Evolutionary conservation across 306 rosid genomes (phyloP).

Genomic region (Corylus avellana): DNA sequence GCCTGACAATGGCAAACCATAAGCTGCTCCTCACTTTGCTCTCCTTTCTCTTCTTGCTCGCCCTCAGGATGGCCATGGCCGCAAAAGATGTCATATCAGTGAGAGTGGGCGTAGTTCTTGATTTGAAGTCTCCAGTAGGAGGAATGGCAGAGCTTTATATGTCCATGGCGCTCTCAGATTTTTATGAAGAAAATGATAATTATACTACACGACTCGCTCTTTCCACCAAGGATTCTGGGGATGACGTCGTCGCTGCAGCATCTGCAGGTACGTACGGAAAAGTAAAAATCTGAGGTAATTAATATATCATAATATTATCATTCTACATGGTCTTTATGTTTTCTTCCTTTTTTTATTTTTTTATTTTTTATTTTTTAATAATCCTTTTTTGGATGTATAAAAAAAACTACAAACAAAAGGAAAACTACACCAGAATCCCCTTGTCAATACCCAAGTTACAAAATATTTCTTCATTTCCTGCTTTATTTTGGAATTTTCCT

Average conservation of each 20-base stretch:
- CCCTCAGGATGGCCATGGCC: neutral
- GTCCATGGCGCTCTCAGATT: constrained; percentile 27
- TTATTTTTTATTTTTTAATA: too few relatives aligned
- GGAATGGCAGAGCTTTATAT: constrained; percentile 17
- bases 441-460: too few relatives aligned
- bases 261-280: constrained; percentile 16
- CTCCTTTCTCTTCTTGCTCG: neutral
- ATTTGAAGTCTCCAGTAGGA: constrained; percentile 21
- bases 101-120: constrained; percentile 37
- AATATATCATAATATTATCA: too few relatives aligned
- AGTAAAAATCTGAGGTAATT: too few relatives aligned
- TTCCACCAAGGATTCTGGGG: constrained; percentile 10
- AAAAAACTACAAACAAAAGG: too few relatives aligned
- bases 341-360: too few relatives aligned
- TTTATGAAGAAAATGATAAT: constrained; percentile 21
- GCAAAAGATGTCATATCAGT: constrained; percentile 22
- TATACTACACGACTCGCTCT: constrained; percentile 22
- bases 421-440: too few relatives aligned
- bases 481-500: too few relatives aligned
- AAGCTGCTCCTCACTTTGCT: neutral
- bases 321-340: too few relatives aligned
- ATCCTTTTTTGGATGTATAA: too few relatives aligned
- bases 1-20: neutral
- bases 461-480: too few relatives aligned
- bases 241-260: constrained; percentile 32